Conservation (phyloP, 2,329 filamentous ascomycete genomes). For the Ophiocordyceps camponoti-saundersi region DNA sequence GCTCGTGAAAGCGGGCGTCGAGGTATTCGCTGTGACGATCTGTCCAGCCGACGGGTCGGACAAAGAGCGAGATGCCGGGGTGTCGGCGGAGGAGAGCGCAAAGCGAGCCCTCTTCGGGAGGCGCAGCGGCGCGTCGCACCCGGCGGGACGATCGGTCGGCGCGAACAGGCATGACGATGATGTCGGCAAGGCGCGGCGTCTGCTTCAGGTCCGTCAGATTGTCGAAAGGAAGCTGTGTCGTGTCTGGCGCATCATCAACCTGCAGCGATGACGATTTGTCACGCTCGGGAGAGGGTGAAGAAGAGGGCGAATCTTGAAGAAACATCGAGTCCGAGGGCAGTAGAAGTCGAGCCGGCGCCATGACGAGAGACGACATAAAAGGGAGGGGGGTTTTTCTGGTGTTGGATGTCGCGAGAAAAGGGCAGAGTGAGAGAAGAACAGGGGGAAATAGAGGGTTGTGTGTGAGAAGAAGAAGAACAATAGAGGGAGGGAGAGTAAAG, state of each 20-base stretch:
- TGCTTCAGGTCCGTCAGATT: too few relatives aligned
- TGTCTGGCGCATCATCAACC: neutral
- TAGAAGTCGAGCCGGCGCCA: neutral
- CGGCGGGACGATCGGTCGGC: neutral
- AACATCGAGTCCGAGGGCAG: neutral
- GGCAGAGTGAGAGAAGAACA: neutral
- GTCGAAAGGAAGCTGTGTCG: too few relatives aligned
- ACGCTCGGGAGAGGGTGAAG: neutral
- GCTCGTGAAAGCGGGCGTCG: slow-evolving; percentile 25
- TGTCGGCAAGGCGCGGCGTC: neutral
- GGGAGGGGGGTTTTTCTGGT: too few relatives aligned
- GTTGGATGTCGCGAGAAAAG: neutral
- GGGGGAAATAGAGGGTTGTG: too few relatives aligned
- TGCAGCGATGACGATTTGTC: neutral
- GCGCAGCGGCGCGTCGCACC: neutral
- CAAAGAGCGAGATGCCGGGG: slow-evolving; percentile 28
- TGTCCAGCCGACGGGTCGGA: slow-evolving; percentile 38
- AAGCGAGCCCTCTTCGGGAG: slow-evolving; percentile 24
- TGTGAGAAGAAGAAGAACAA: neutral
- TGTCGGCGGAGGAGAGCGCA: slow-evolving; percentile 34
- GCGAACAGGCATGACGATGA: neutral
- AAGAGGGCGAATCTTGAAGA: neutral
- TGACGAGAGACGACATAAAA: neutral
- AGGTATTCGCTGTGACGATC: slow-evolving; percentile 32
- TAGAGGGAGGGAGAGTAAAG: neutral